phyloP scores from a whole-genome alignment of 306 rosid species.

The barrel medic (Medicago truncatula) region MtrunA17r5.0-ANR NC_053042.1:52136001-52136500 shows the following conservation, averaged over 20 bases:
- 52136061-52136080: too few relatives aligned
- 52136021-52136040: not conserved
- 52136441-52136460: slow-evolving; percentile 26
- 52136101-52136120: not conserved
- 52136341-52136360: not conserved
- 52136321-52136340: slow-evolving; percentile 11
- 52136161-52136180: not conserved
- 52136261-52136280: not conserved
- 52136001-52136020: slow-evolving; percentile 29
- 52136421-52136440: slow-evolving; percentile 26
- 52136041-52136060: not conserved
- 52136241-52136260: slow-evolving; percentile 19
- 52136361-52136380: slow-evolving; percentile 24
- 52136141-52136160: not conserved
- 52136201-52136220: not conserved
- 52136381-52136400: slow-evolving; percentile 29
- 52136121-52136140: slow-evolving; percentile 24
- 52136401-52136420: not conserved
- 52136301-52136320: not conserved
- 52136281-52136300: not conserved
- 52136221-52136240: not conserved
- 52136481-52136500: not conserved
- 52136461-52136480: slow-evolving; percentile 32
- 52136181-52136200: not conserved
- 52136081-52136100: not conserved